Conservation (phyloP, 192 early-diverging fungal genomes). For the Mycoemilia scoparia region DNA sequence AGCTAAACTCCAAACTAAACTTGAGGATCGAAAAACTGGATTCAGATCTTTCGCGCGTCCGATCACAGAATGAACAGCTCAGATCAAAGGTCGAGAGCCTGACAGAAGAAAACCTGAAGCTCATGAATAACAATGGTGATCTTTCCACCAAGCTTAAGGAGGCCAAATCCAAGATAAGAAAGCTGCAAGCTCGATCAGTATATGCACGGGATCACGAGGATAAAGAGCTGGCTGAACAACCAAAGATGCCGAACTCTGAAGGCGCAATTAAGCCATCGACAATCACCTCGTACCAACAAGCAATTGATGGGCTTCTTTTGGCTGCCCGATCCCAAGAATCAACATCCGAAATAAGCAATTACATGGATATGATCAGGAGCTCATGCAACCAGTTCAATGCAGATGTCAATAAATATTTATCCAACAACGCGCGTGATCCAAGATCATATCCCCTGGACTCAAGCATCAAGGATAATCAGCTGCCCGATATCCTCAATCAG, state of each 20-base stretch:
- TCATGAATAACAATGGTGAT: slow-evolving; percentile 20
- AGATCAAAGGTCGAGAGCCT: slow-evolving; percentile 20
- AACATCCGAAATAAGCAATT: slow-evolving; percentile 39
- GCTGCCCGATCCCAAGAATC: slow-evolving; percentile 56
- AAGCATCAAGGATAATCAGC: slow-evolving; percentile 22
- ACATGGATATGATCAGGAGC: slow-evolving; percentile 71
- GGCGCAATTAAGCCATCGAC: slow-evolving; percentile 53
- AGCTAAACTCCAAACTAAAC: slow-evolving; percentile 2
- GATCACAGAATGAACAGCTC: too few species aligned
- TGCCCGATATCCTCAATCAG: slow-evolving; percentile 3
- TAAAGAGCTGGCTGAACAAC: slow-evolving; percentile 27
- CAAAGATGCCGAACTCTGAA: slow-evolving; percentile 28
- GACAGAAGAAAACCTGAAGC: slow-evolving; percentile 13
- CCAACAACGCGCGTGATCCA: slow-evolving; percentile 11
- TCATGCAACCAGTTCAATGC: slow-evolving; percentile 70
- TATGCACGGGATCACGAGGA: slow-evolving; percentile 29
- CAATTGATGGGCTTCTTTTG: slow-evolving; percentile 62
- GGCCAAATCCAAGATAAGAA: slow-evolving; percentile 28
- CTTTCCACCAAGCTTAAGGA: slow-evolving; percentile 34
- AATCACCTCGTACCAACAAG: slow-evolving; percentile 56
- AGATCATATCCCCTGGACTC: slow-evolving; percentile 23
- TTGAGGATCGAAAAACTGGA: slow-evolving; percentile 4
- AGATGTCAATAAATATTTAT: slow-evolving; percentile 55
- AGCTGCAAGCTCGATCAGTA: slow-evolving; percentile 32
- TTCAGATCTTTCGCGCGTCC: not conserved